Evolutionary conservation across 2,329 filamentous ascomycete species (phyloP), one percentile per base, ranked within the genome.

Genomic region (Pseudopyrenochaeta lycopersici): DNA sequence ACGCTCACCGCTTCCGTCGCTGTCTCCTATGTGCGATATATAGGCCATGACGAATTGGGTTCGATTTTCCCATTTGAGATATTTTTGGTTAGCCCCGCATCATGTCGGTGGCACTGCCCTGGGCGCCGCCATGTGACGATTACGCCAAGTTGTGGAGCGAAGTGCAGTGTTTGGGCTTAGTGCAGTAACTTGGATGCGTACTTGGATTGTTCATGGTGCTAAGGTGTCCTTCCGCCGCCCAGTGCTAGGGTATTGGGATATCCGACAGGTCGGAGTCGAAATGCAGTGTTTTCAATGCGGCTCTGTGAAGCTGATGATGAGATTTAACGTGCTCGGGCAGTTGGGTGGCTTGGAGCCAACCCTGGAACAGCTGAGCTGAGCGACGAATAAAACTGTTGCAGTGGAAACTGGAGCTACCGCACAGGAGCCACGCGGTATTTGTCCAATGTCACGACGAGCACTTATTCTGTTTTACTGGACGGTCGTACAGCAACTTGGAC

Each of bases 61-160:
- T 17, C 21, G 23, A 12, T 6, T 42, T 42, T 18, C 23, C 40
- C 15, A 30, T 14, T 31, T 7, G n/a, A 15, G 40, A 18, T 30
- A 42, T 30, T 42, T 42, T 42, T 42, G 21, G 40, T 27, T 31
- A 42, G 40, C 27, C 40, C 15, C 15, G 40, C 40, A 42, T 42
- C n/a, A 30, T 30, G 40, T 2, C 12, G 23, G 39, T 2, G 21
- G 10, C 39, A 29, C n/a, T 23, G 21, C 23, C 17, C 27, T 20
- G 14, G 20, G 10, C 11, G 12, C n/a, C 10, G 2, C n/a, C 23
- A 30, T 30, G n/a, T n/a, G 21, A 42, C 39, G 23, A 42, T 42
- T 15, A 30, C 40, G 40, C 40, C 40, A 42, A 18, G 40, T n/a
- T 30, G 40, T 42, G 40, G 29, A 42, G 40, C 40, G 40, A 31